Base-by-base conservation (phyloP, 257 asterid genomes). In the Scutellaria minor region DNA sequence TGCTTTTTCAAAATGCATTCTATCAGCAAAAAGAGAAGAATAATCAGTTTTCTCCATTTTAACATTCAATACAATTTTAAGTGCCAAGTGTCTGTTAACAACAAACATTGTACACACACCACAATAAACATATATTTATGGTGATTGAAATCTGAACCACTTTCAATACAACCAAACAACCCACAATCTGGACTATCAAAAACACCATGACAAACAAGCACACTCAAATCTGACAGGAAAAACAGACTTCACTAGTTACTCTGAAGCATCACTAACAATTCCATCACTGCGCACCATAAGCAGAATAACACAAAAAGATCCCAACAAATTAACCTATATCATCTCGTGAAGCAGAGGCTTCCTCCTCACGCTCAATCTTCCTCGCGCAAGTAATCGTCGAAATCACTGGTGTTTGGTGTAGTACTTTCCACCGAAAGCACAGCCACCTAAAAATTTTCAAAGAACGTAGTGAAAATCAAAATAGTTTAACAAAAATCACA, bases 341-440 rank as follows among this genome's bases (percentile, higher is more conserved):
- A 68, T 80, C 48, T 75, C 85, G 84, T 11, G 92, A 81, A 74
- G 79, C 67, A 73, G 88, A 86, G 42, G 88, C 86, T 57, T 84
- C 83, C 66, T 85, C 87, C 78, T 84, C 90, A 55, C 79, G 4
- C 5, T 31, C 37, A 31, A 31, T 31, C 37, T 31, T 31, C 37
- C 37, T 31, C 37, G 37, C 5, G 74, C 81, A 44, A 44, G 85
- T 48, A 74, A 82, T 53, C 24, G 62, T 76, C 14, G 89, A 39
- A 57, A 64, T 40, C 67, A 31, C 74, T 10, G 68, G 42, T 15
- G 56, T 7, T 70, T 62, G 45, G 50, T 18, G 64, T 42, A 24
- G 47, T 55, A 70, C 70, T 77, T 79, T 9, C 79, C 74, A 53
- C 37, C 77, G 54, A 79, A 79, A 41, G 41, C 77, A 70, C 82